These are phyloP conservation scores for Dendrobium catenatum DNA, from an alignment of 106 monocot species.

Conservation along the genomic window DNA sequence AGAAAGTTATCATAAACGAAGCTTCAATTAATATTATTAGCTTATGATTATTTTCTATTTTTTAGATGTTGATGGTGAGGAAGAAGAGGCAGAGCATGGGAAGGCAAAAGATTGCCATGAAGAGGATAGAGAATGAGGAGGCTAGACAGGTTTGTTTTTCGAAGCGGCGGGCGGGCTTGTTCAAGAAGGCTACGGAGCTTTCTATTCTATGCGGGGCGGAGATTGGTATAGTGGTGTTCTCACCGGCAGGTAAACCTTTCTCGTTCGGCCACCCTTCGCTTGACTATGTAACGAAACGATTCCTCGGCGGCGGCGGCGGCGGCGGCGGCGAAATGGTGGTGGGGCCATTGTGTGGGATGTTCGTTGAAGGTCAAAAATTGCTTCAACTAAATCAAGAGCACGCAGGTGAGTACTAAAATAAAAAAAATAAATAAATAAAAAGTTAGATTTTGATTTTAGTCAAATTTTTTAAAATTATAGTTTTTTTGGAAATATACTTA, in stretches of 20 bases:
- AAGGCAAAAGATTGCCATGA: slow-evolving; percentile 11
- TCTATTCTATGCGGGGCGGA: slow-evolving; percentile 12
- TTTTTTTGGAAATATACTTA: too few species aligned
- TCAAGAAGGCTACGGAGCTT: slow-evolving; percentile 14
- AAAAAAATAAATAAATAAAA: not conserved
- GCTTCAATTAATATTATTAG: not conserved
- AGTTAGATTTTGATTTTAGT: too few species aligned
- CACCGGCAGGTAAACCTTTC: slow-evolving; percentile 12
- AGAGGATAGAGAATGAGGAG: slow-evolving; percentile 16
- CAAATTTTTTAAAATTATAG: too few species aligned
- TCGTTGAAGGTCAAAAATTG: not conserved
- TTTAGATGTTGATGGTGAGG: not conserved
- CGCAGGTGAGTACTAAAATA: not conserved
- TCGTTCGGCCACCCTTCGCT: slow-evolving; percentile 13
- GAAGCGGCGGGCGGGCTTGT: slow-evolving; percentile 11
- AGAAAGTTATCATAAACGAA: too few species aligned
- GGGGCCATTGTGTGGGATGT: not conserved
- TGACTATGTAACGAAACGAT: not conserved
- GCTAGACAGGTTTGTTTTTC: slow-evolving; percentile 16
- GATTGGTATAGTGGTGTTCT: slow-evolving; percentile 8
- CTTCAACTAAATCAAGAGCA: slow-evolving; percentile 4
- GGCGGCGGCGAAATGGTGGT: not conserved
- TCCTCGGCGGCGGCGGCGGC: slow-evolving; percentile 3
- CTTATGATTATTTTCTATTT: not conserved
- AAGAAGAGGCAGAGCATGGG: slow-evolving; percentile 15